Conservation (phyloP, 2,329 filamentous ascomycete genomes). For the Fusarium marasasianum region DNA sequence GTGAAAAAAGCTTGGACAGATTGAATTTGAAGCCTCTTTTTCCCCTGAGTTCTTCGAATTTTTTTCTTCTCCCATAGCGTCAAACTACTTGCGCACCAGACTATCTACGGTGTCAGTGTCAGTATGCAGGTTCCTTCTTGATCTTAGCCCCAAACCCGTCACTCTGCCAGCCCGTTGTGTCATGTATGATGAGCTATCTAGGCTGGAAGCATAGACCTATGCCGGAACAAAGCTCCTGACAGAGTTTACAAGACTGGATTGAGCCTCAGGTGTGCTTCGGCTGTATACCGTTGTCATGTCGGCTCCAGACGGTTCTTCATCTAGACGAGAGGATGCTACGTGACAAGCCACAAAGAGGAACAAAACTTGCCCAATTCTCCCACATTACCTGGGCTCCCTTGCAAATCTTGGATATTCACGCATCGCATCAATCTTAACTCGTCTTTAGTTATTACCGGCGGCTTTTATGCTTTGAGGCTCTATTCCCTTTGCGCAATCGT, state of each 20-base stretch:
- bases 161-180: conserved; percentile 17
- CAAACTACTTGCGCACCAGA: conserved; percentile 24
- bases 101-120: conserved; percentile 23
- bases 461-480: conserved; percentile 26
- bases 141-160: conserved; percentile 37
- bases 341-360: conserved; percentile 11
- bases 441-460: conserved; percentile 23
- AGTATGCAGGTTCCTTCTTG: conserved; percentile 36
- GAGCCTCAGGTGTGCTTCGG: conserved; percentile 26
- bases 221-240: conserved; percentile 19
- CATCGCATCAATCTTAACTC: conserved; percentile 23
- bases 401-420: conserved; percentile 26
- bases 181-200: conserved; percentile 31
- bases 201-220: conserved; percentile 26
- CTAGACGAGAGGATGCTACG: conserved; percentile 1
- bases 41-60: conserved; percentile 27
- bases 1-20: neutral
- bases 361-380: conserved; percentile 25
- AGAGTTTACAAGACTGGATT: conserved; percentile 21
- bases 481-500: conserved; percentile 35
- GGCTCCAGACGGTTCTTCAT: neutral
- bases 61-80: conserved; percentile 23
- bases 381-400: conserved; percentile 8
- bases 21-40: conserved; percentile 26
- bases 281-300: conserved; percentile 5